These are phyloP conservation scores for Luzula sylvatica DNA, from an alignment of 176 grass and related monocot genomes.

Conservation along the genomic window DNA sequence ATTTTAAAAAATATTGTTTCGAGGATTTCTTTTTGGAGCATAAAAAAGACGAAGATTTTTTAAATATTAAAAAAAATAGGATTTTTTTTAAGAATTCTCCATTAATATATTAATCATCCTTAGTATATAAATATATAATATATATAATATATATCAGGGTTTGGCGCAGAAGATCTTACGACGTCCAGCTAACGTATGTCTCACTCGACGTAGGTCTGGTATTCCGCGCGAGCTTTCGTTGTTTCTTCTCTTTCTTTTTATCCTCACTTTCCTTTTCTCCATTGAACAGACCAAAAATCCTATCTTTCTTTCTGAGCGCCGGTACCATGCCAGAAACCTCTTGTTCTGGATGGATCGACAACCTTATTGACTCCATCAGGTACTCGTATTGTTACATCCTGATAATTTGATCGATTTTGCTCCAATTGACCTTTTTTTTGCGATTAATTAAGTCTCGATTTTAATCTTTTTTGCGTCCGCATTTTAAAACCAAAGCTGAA, in stretches of 20 bases:
- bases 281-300: too few species aligned
- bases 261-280: not conserved
- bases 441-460: not conserved
- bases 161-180: too few species aligned
- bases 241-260: not conserved
- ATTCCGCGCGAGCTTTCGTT: not conserved
- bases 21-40: too few species aligned
- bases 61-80: too few species aligned
- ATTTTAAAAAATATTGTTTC: too few species aligned
- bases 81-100: too few species aligned
- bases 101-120: too few species aligned
- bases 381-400: not conserved
- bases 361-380: not conserved
- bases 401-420: not conserved
- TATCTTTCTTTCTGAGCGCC: too few species aligned
- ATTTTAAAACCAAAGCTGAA: conserved; percentile 4
- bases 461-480: not conserved
- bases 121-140: too few species aligned
- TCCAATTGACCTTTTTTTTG: not conserved
- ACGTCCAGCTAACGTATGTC: not conserved
- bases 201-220: not conserved
- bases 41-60: too few species aligned
- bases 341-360: conserved; percentile 3
- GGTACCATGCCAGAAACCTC: not conserved
- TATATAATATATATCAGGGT: too few species aligned